Evolutionary conservation across 139 green algal genomes (phyloP).

Genomic region (Chlorella sp.): DNA sequence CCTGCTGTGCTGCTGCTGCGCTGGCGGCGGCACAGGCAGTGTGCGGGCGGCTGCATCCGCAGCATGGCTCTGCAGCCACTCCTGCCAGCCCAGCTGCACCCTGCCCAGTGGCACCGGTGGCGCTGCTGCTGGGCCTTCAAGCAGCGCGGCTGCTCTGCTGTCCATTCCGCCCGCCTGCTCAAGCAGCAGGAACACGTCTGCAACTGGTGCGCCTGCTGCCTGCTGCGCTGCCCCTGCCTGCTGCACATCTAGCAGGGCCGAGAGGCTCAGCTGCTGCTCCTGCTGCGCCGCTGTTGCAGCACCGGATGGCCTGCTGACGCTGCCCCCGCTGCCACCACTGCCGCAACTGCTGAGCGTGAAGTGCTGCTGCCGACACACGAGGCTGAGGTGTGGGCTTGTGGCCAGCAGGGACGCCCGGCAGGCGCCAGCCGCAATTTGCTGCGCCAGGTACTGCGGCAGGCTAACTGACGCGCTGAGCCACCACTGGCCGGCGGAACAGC

Average conservation of each 20-base stretch:
- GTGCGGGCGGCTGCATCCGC: no score
- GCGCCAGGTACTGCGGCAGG: neutral
- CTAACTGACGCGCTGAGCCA: neutral
- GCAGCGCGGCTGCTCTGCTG: neutral
- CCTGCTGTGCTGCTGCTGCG: neutral
- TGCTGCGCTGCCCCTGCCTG: neutral
- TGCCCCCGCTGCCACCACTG: neutral
- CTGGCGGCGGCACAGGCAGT: neutral
- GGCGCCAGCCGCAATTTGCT: neutral
- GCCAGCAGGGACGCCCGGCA: neutral
- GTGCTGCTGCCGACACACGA: conserved; percentile 23
- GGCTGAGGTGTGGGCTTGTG: neutral
- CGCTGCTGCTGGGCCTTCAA: neutral
- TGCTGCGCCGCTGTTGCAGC: neutral
- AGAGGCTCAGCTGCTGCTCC: neutral
- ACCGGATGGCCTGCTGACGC: neutral
- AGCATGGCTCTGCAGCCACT: conserved; percentile 12
- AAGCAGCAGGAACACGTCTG: neutral
- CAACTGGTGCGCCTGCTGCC: neutral
- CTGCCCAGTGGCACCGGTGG: neutral
- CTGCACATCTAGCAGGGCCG: neutral
- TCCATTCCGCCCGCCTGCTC: neutral
- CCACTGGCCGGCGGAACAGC: conserved; percentile 20
- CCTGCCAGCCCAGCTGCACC: conserved; percentile 15
- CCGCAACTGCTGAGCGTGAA: neutral